These are phyloP conservation scores for Sporobolomyces pararoseus DNA, from an alignment of 768 basidiomycete species.

Conservation along the genomic window DNA sequence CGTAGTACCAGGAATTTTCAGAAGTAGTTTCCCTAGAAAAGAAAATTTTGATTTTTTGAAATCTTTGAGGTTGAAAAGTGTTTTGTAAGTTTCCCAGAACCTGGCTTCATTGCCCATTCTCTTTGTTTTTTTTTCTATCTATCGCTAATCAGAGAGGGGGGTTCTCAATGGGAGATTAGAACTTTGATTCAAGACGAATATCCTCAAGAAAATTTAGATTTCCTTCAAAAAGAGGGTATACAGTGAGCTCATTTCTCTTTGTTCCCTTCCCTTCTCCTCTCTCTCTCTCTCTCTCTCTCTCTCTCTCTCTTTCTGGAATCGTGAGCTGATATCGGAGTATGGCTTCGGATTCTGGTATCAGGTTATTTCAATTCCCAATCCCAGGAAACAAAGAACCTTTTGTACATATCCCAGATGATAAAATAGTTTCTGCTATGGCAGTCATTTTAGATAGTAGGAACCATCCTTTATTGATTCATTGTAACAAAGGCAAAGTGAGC, in stretches of 20 bases:
- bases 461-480: constrained; percentile 52
- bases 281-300: not conserved
- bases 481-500: constrained; percentile 53
- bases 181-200: constrained; percentile 51
- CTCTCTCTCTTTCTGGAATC: not conserved
- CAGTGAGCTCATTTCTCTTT: constrained; percentile 28
- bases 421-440: constrained; percentile 50
- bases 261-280: too few relatives aligned
- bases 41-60: constrained; percentile 51
- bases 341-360: constrained; percentile 12
- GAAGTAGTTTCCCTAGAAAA: constrained; percentile 49
- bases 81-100: constrained; percentile 48
- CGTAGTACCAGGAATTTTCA: constrained; percentile 48
- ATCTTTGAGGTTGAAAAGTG: constrained; percentile 49
- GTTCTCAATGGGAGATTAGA: constrained; percentile 31
- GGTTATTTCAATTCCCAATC: constrained; percentile 50
- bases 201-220: constrained; percentile 50
- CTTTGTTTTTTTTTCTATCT: too few relatives aligned
- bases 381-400: constrained; percentile 50
- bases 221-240: constrained; percentile 49
- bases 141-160: too few relatives aligned
- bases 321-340: too few relatives aligned
- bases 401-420: constrained; percentile 48
- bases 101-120: too few relatives aligned
- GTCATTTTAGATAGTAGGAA: constrained; percentile 50